These are phyloP conservation scores for Pseudocercospora vitis DNA, from an alignment of 2,329 filamentous ascomycete species.

Conservation along the genomic window DNA sequence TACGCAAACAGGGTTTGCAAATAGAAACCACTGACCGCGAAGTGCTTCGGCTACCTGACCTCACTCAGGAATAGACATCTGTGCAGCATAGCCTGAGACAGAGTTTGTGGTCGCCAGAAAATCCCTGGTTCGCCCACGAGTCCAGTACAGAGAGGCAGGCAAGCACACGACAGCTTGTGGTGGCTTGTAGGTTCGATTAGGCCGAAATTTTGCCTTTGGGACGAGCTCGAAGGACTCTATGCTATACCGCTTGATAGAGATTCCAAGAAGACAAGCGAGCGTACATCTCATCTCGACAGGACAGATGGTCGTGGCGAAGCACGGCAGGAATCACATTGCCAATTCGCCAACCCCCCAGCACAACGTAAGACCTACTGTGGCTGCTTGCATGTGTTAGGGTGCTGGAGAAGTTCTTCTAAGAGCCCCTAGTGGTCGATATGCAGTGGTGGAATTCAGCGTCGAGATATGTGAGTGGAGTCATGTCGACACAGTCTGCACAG, in stretches of 20 bases:
- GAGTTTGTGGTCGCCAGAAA: conserved; percentile 2
- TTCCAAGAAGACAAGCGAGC: conserved; percentile 1
- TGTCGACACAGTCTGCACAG: not conserved
- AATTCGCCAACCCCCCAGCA: not conserved
- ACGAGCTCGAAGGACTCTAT: not conserved
- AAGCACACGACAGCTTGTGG: conserved; percentile 37
- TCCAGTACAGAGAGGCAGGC: conserved; percentile 18
- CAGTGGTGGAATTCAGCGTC: not conserved
- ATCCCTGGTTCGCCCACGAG: conserved; percentile 2
- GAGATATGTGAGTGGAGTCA: not conserved
- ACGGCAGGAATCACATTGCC: not conserved
- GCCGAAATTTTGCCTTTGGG: no score
- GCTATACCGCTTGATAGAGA: not conserved
- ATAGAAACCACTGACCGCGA: conserved; percentile 10
- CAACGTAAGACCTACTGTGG: not conserved
- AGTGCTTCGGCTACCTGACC: conserved; percentile 7
- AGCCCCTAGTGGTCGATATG: not conserved
- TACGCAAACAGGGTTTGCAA: conserved; percentile 11
- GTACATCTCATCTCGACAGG: not conserved
- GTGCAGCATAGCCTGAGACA: conserved; percentile 4
- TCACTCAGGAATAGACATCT: conserved; percentile 7
- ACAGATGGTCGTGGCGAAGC: not conserved
- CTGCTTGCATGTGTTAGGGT: not conserved
- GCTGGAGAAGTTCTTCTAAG: not conserved
- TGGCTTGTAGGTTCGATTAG: conserved; percentile 15